Base-by-base conservation (phyloP, 257 asterid genomes). In the Cordia subcordata region DNA sequence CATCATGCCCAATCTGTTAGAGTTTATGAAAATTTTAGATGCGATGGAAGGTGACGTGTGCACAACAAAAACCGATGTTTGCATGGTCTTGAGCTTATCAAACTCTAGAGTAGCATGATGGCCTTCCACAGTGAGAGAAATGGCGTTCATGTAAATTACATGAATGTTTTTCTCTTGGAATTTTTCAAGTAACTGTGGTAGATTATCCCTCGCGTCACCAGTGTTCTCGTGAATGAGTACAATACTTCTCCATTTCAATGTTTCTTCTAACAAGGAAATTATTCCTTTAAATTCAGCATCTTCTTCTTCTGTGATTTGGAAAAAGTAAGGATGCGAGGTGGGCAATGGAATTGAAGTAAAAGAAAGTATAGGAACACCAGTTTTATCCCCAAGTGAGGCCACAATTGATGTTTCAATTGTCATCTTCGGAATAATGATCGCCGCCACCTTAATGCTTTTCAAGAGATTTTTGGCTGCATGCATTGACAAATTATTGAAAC, bases 391-490 rank as follows among this genome's bases (percentile, higher is more conserved):
- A 6, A 81, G 49, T 8, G 40, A 46, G 11, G 72, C 72, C 62
- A 81, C 53, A 35, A 75, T 60, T 52, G 61, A 53, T 49, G 69
- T 73, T 44, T 62, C 68, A 17, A 18, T 51, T 57, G 72, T 52
- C 33, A 67, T 35, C 32, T 71, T 58, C 4, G 77, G 79, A n/a
- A 73, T 71, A 22, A 78, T 57, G 13, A 81, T 44, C 8, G 77
- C 71, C 14, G 68, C 57, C 54, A 73, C 81, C 53, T 68, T 45
- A 18, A 63, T 58, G 39, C 66, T 65, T 57, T 81, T 76, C 47
- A 73, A 61, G 35, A 78, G 82, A 47, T 78, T 81, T 33, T 70
- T 47, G 61, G 75, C 82, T 78, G 77, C 71, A 57, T 78, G 77
- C 71, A 11, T 65, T 57, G 17, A 51, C 21, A 52, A 74, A 73